phyloP scores from a whole-genome alignment of 495 filamentous ascomycete species.

The Annulohypoxylon nitens region DNA sequence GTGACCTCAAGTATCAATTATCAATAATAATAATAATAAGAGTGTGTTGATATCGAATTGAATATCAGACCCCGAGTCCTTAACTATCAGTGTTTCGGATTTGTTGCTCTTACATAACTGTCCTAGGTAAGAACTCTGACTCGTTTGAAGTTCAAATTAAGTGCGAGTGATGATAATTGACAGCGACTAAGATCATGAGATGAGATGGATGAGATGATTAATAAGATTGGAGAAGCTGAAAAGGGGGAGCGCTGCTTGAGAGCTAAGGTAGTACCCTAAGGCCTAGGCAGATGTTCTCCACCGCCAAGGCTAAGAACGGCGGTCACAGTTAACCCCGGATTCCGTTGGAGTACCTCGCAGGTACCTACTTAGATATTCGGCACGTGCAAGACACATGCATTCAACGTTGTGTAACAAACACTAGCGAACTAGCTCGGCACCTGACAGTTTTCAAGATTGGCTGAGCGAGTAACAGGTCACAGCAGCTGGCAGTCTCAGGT shows the following conservation, averaged over 20 bases:
- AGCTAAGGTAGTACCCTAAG: neutral
- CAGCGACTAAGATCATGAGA: neutral
- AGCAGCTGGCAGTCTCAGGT: neutral
- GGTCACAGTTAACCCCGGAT: slow-evolving; percentile 44
- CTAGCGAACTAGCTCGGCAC: neutral
- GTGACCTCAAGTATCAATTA: slow-evolving; percentile 3
- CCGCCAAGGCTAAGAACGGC: slow-evolving; percentile 2
- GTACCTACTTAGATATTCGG: slow-evolving; percentile 4
- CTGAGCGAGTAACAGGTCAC: neutral
- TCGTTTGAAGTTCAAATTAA: slow-evolving; percentile 9
- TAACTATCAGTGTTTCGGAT: neutral
- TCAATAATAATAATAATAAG: neutral
- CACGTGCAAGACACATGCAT: slow-evolving; percentile 36
- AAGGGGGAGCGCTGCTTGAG: neutral
- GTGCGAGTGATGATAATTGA: neutral
- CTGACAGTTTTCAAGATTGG: neutral
- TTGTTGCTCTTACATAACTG: neutral
- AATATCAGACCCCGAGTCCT: neutral
- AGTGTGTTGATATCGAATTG: neutral
- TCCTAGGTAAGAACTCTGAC: neutral
- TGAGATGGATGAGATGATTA: neutral
- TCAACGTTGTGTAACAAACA: slow-evolving; percentile 7
- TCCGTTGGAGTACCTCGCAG: slow-evolving; percentile 19
- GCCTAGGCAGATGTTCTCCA: neutral
- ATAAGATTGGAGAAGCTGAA: neutral